These are phyloP conservation scores for Carex scoparia DNA, from an alignment of 176 grass and related monocot genomes.

Conservation along the genomic window DNA sequence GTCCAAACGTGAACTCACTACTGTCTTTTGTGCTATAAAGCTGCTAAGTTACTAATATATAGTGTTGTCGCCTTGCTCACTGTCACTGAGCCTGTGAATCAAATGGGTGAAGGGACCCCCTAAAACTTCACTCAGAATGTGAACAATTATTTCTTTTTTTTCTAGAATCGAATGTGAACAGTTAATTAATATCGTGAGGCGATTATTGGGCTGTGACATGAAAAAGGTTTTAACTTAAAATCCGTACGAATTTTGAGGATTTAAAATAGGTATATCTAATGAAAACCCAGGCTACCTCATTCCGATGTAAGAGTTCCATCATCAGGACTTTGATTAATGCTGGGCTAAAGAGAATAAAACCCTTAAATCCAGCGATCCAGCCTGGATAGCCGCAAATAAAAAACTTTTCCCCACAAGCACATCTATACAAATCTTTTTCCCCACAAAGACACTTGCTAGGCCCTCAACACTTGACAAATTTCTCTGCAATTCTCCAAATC, in stretches of 20 bases:
- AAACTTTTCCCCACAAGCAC: not conserved
- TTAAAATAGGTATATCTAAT: not conserved
- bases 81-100: not conserved
- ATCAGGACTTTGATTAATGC: not conserved
- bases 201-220: not conserved
- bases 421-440: not conserved
- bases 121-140: conserved; percentile 1
- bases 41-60: not conserved
- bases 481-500: conserved; percentile 1
- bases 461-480: not conserved
- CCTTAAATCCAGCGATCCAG: not conserved
- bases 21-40: not conserved
- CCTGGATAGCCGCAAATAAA: not conserved
- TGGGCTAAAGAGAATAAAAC: not conserved
- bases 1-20: not conserved
- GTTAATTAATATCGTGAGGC: not conserved
- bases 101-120: not conserved
- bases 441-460: not conserved
- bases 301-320: conserved; percentile 8
- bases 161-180: not conserved
- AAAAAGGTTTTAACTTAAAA: not conserved
- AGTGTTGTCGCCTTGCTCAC: not conserved
- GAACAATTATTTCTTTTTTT: not conserved
- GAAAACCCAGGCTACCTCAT: not conserved
- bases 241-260: not conserved